Percentiles rank a stretch among this genome's conserved stretches.
Evolutionary conservation across 1,139 yeast genomes (phyloP).

Genomic region (Saccharomyces hybrid): DNA sequence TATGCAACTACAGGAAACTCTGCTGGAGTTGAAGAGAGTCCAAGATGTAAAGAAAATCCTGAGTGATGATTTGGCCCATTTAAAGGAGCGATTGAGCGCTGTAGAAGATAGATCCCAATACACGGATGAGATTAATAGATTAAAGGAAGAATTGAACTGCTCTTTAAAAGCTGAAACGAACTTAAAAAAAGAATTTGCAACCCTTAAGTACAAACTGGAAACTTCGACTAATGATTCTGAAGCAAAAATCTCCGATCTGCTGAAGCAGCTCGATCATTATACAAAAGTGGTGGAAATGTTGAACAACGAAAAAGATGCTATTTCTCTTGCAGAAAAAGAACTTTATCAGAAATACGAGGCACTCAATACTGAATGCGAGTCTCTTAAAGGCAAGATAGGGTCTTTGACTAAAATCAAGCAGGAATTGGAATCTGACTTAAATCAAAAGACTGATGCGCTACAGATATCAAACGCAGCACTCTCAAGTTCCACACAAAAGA

Average conservation of each 20-base stretch:
- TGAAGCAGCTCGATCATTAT: constrained; percentile 46
- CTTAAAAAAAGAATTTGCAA: constrained; percentile 56
- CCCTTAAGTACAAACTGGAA: constrained; percentile 55
- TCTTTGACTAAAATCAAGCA: constrained; percentile 40
- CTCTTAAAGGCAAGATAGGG: constrained; percentile 34
- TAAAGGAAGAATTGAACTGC: constrained; percentile 51
- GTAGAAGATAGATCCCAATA: constrained; percentile 40
- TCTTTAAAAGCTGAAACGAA: constrained; percentile 58
- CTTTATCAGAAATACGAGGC: constrained; percentile 34
- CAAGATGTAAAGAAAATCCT: constrained; percentile 39
- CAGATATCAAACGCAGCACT: constrained; percentile 39
- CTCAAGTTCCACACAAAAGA: constrained; percentile 40
- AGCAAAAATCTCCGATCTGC: constrained; percentile 43
- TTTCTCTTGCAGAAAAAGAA: constrained; percentile 39
- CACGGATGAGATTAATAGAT: constrained; percentile 49
- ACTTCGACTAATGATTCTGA: constrained; percentile 47
- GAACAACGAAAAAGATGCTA: constrained; percentile 41
- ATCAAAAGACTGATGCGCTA: constrained; percentile 41
- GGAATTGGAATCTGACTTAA: constrained; percentile 41
- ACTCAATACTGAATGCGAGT: constrained; percentile 38
- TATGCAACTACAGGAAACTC: constrained; percentile 51
- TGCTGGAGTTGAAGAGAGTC: constrained; percentile 47
- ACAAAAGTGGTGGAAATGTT: constrained; percentile 40
- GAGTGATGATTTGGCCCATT: constrained; percentile 48
- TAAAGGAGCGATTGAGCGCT: constrained; percentile 39